phyloP scores from a whole-genome alignment of 106 monocot genomes.

The Ottelia alismoides region DNA sequence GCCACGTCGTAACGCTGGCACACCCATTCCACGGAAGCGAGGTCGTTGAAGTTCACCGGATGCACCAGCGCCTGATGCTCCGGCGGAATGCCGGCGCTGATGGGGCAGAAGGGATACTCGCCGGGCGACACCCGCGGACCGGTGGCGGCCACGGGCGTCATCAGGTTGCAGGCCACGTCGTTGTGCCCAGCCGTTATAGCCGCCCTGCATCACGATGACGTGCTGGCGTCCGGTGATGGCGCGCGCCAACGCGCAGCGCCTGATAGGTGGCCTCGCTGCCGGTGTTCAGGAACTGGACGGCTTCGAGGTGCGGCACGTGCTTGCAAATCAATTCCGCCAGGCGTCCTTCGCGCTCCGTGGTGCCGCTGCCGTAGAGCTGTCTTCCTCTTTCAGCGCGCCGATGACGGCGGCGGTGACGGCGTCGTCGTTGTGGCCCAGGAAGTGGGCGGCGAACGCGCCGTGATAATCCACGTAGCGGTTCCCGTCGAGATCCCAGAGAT shows the following conservation, averaged over 20 bases:
- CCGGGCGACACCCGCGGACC: background rate
- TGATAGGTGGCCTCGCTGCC: background rate
- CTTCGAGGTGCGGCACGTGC: background rate
- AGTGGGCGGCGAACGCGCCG: background rate
- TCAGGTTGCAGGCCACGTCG: background rate
- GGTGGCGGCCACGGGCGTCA: background rate
- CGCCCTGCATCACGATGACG: background rate
- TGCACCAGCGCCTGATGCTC: background rate
- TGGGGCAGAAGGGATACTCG: background rate
- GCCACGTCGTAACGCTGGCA: background rate
- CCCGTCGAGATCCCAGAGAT: background rate
- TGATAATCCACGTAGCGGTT: background rate
- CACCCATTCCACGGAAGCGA: background rate
- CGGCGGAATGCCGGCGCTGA: background rate
- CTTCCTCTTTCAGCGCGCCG: background rate
- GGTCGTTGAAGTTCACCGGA: background rate
- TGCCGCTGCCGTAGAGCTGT: background rate
- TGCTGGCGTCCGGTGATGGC: background rate
- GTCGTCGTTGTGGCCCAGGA: background rate
- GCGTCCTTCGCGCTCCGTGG: background rate
- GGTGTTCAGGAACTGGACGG: background rate
- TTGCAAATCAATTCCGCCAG: background rate
- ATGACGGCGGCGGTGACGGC: background rate
- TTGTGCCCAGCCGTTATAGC: background rate
- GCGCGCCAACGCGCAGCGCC: background rate